Evolutionary conservation across 2,329 filamentous ascomycete genomes (phyloP).

Genomic region (Clarireedia paspali): DNA sequence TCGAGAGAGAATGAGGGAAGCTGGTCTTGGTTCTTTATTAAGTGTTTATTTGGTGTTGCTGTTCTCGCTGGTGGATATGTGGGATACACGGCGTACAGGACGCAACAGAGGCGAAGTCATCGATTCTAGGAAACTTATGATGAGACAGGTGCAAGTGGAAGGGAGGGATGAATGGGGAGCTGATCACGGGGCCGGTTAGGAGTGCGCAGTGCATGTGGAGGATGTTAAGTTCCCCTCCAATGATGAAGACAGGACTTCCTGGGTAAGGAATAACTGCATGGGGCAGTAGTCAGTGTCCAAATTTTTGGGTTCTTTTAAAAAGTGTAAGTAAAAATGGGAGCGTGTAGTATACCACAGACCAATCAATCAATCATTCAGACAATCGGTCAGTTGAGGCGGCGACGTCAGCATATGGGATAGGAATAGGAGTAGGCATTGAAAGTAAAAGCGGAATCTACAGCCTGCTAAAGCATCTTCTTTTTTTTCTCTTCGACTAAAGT

Average conservation of each 20-base stretch:
- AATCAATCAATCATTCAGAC: background rate
- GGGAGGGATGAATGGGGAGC: background rate
- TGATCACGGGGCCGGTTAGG: too few relatives aligned
- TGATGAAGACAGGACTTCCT: too few relatives aligned
- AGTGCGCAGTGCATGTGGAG: too few relatives aligned
- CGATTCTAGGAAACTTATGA: slow-evolving; percentile 21
- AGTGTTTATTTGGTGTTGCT: slow-evolving; percentile 69
- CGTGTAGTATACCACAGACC: background rate
- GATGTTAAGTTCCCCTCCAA: too few relatives aligned
- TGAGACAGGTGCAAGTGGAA: background rate
- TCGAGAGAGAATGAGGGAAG: slow-evolving; percentile 35
- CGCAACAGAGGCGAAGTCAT: slow-evolving; percentile 31
- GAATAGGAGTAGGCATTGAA: background rate
- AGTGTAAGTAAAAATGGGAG: background rate
- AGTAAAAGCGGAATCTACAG: background rate
- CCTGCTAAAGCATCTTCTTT: too few relatives aligned
- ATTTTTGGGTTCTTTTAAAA: too few relatives aligned
- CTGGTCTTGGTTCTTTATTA: slow-evolving; percentile 70
- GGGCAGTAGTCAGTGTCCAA: background rate
- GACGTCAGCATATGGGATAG: background rate
- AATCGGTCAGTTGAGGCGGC: background rate
- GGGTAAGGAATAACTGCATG: background rate
- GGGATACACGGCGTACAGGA: slow-evolving; percentile 75
- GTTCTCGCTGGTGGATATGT: slow-evolving; percentile 70
- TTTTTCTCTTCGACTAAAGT: too few relatives aligned